phyloP scores from a whole-genome alignment of 2,329 filamentous ascomycete genomes.

The Pseudopyrenochaeta lycopersici region DNA sequence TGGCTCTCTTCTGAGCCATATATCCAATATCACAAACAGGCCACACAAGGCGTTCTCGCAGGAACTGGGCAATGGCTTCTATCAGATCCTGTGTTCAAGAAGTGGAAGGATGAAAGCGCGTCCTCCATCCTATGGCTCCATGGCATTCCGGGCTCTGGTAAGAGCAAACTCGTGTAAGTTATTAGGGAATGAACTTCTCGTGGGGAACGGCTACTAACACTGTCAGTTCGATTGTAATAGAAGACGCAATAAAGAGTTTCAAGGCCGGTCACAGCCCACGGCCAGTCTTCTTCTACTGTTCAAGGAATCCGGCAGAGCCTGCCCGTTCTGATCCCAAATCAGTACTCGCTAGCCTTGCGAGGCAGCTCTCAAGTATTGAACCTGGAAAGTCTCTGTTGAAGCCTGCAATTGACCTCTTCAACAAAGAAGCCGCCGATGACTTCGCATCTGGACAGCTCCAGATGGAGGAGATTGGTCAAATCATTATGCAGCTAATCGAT shows the following conservation, averaged over 20 bases:
- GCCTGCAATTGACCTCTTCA: conserved; percentile 18
- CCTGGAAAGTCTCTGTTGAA: conserved; percentile 15
- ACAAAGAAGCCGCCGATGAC: conserved; percentile 13
- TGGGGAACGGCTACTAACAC: too few species aligned
- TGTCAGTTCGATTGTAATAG: conserved; percentile 20
- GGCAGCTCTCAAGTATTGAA: conserved; percentile 17
- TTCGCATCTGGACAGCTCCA: conserved; percentile 22
- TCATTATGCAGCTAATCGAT: conserved; percentile 32
- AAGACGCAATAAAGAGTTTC: conserved; percentile 17
- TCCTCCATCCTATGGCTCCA: conserved; percentile 48
- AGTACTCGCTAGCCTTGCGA: conserved; percentile 28
- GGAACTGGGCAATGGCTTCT: conserved; percentile 26
- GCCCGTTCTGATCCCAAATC: conserved; percentile 17
- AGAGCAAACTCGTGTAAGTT: conserved; percentile 23
- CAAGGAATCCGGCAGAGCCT: conserved; percentile 23
- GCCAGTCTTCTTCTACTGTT: conserved; percentile 31
- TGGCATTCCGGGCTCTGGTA: conserved; percentile 44
- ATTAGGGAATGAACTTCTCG: too few species aligned
- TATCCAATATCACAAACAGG: conserved; percentile 19
- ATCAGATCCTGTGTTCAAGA: conserved; percentile 21
- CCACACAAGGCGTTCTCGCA: conserved; percentile 13
- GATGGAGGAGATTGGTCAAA: conserved; percentile 12
- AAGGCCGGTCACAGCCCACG: conserved; percentile 13
- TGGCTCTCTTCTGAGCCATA: conserved; percentile 22
- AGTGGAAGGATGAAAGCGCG: conserved; percentile 38